These are phyloP conservation scores for Gloeopeniophorella convolvens DNA, from an alignment of 768 basidiomycete species.

Conservation along the genomic window DNA sequence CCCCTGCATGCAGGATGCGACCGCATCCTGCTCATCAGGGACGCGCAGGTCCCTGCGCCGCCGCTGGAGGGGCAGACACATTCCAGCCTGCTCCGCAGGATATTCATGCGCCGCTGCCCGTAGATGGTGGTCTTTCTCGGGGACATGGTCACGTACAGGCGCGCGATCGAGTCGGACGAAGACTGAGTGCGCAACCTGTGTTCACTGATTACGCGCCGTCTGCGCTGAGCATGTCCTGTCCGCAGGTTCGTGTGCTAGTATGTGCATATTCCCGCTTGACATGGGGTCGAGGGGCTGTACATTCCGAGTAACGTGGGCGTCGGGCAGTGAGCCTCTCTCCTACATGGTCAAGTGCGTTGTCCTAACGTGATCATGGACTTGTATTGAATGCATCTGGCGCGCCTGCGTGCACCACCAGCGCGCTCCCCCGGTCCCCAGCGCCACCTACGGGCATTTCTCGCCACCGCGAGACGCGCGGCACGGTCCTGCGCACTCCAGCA, in stretches of 20 bases:
- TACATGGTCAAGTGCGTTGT: neutral
- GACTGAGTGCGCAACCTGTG: slow-evolving; percentile 51
- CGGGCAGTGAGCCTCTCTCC: slow-evolving; percentile 48
- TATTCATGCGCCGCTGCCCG: slow-evolving; percentile 74
- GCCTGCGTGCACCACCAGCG: no score
- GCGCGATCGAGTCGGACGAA: slow-evolving; percentile 50
- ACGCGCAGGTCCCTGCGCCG: slow-evolving; percentile 73
- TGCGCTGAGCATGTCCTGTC: no score
- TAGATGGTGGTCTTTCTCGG: slow-evolving; percentile 79
- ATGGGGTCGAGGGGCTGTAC: slow-evolving; percentile 49
- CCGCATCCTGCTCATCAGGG: slow-evolving; percentile 76
- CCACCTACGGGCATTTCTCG: no score
- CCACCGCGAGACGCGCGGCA: no score
- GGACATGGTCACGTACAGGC: slow-evolving; percentile 87
- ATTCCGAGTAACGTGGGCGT: slow-evolving; percentile 90
- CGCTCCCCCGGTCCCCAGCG: no score
- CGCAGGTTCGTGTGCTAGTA: slow-evolving; percentile 75
- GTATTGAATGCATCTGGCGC: slow-evolving; percentile 12
- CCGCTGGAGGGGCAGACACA: slow-evolving; percentile 61
- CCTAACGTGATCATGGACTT: no score
- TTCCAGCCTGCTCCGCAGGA: slow-evolving; percentile 60
- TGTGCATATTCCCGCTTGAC: slow-evolving; percentile 52
- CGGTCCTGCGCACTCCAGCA: no score
- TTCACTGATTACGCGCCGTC: no score
- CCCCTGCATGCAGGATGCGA: no score